Base-by-base conservation (phyloP, 345 rosid genomes). In the Gossypium raimondii region DNA sequence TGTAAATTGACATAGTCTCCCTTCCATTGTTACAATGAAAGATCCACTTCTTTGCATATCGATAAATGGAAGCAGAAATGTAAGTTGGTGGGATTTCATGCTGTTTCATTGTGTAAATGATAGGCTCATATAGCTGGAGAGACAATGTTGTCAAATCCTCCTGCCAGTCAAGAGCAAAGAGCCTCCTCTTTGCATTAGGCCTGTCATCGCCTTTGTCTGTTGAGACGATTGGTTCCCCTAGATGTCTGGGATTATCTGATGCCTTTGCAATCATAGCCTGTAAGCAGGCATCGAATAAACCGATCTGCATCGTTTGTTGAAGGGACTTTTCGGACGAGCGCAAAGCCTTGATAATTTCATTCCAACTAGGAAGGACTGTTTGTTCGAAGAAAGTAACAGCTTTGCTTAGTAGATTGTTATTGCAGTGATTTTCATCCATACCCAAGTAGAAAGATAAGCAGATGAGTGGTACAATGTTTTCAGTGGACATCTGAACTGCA, bases 141-240 rank as follows among this genome's bases (percentile, higher is more conserved):
- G 97, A 74, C 64, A 94, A 79, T 45, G 82, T 78, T 13, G 86
- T 76, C 72, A 92, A 75, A 83, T 88, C 93, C 73, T 93, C 91
- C 67, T 85, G 80, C 89, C 92, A 84, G 52, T 87, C 89, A 9
- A 67, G 78, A 77, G 51, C 78, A 57, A 90, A 92, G 44, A 94
- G 87, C 78, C 84, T 84, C 70, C 88, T 86, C 84, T 94, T 87
- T 11, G 96, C 89, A 82, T 81, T 88, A 67, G 97, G 94, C 81
- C 75, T 79, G 8, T 78, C 85, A 53, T 71, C 80, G 14, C 78
- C 75, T 34, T 34, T 34, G 38, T 34, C 38, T 34, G 38, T 34
- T 0, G 44, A 60, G 67, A 73, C 76, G 77, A 48, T 84, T 64
- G 89, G 85, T 63, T 89, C 90, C 10, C 93, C 97, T 0, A 90